A percentile compares a stretch with the other conserved stretches of the same genome.
phyloP scores from a whole-genome alignment of 2,329 filamentous ascomycete genomes.

The Talaromyces sp. region DNA sequence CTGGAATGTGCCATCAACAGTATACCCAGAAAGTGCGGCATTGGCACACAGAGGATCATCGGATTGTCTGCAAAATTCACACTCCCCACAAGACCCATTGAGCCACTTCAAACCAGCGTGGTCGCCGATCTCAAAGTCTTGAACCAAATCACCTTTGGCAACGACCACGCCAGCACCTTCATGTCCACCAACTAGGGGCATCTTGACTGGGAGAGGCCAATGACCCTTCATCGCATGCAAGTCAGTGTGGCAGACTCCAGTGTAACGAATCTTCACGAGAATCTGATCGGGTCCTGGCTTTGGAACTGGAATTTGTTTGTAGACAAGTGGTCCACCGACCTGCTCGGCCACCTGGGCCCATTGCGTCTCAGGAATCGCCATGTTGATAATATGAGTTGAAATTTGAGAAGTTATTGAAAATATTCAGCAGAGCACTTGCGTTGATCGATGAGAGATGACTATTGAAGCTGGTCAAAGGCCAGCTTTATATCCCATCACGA shows the following conservation, averaged over 20 bases:
- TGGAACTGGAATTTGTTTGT: conserved; percentile 70
- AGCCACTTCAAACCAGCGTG: conserved; percentile 90
- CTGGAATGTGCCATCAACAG: conserved; percentile 90
- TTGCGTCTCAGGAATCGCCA: conserved; percentile 73
- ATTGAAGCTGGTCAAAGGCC: no score
- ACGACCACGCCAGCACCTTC: conserved; percentile 83
- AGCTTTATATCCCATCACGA: no score
- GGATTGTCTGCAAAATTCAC: conserved; percentile 76
- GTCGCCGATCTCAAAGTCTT: conserved; percentile 79
- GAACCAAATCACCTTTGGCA: conserved; percentile 73
- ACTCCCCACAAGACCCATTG: conserved; percentile 81
- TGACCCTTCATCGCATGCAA: conserved; percentile 81
- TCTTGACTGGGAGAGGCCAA: conserved; percentile 80
- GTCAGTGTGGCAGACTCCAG: conserved; percentile 89
- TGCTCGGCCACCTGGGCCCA: conserved; percentile 91
- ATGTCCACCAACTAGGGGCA: conserved; percentile 82
- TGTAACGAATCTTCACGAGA: conserved; percentile 87
- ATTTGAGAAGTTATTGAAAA: not conserved
- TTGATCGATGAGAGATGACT: not conserved
- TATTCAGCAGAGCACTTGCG: no score
- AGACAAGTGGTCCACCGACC: conserved; percentile 66
- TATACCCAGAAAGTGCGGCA: conserved; percentile 81
- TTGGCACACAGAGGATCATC: conserved; percentile 83
- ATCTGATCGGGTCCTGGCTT: conserved; percentile 87
- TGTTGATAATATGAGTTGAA: conserved; percentile 3